phyloP scores from a whole-genome alignment of 495 filamentous ascomycete species.

The Hypoxylon perforatum region DNA sequence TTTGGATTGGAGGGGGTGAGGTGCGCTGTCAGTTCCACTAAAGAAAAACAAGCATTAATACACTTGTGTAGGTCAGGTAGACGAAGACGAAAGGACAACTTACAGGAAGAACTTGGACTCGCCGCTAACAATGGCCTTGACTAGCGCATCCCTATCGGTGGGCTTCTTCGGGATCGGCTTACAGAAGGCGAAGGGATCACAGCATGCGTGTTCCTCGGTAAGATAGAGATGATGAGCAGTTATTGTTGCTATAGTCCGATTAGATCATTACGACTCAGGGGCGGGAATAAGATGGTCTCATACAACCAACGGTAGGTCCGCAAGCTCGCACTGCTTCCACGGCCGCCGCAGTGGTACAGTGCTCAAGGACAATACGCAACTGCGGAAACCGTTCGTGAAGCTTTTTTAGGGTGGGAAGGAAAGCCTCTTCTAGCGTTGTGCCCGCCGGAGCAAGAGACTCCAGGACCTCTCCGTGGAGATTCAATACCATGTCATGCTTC shows the following conservation, averaged over 20 bases:
- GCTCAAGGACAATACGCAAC: slow-evolving; percentile 81
- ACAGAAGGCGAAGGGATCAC: slow-evolving; percentile 85
- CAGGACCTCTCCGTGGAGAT: slow-evolving; percentile 69
- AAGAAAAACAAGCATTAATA: too few species aligned
- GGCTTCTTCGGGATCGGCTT: slow-evolving; percentile 84
- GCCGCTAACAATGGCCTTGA: slow-evolving; percentile 73
- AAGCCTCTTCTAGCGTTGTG: slow-evolving; percentile 82
- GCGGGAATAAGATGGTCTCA: slow-evolving; percentile 38
- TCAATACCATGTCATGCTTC: slow-evolving; percentile 63
- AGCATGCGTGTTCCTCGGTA: slow-evolving; percentile 78
- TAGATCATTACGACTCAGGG: slow-evolving; percentile 4
- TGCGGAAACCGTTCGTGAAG: slow-evolving; percentile 82
- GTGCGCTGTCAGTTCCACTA: slow-evolving; percentile 72
- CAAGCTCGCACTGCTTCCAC: slow-evolving; percentile 79
- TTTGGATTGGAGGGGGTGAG: slow-evolving; percentile 81
- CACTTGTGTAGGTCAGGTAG: too few species aligned
- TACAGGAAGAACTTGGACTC: slow-evolving; percentile 85
- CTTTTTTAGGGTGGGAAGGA: slow-evolving; percentile 78
- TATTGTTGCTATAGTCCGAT: slow-evolving; percentile 37
- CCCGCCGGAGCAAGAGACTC: slow-evolving; percentile 62
- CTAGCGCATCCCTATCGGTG: slow-evolving; percentile 77
- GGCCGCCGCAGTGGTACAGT: slow-evolving; percentile 87
- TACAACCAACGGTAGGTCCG: slow-evolving; percentile 78
- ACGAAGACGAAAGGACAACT: slow-evolving; percentile 47
- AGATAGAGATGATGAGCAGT: slow-evolving; percentile 83